Conservation (phyloP, 805 yeast species). For the Pichia cephalocereana region DNA sequence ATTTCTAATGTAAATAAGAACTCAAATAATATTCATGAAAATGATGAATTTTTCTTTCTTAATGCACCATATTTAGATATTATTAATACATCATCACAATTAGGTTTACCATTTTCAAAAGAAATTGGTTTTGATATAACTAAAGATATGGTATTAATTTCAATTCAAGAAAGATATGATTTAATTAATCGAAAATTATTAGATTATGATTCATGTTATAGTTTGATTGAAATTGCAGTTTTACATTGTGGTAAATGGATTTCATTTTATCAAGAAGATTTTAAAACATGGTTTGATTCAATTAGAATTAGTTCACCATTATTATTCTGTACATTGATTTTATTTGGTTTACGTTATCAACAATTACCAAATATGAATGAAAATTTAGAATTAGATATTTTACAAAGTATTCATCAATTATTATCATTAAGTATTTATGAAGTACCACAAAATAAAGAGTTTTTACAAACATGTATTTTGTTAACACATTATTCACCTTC, state of each 20-base stretch:
- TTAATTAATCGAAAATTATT: conserved; percentile 33
- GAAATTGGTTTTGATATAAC: conserved; percentile 18
- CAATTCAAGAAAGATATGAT: conserved; percentile 12
- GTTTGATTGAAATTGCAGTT: conserved; percentile 41
- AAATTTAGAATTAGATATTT: conserved; percentile 25
- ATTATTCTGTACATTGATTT: conserved; percentile 53
- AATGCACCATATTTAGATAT: conserved; percentile 14
- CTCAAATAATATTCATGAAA: conserved; percentile 2
- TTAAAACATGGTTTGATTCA: conserved; percentile 6
- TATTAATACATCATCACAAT: conserved; percentile 12
- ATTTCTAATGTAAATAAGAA: background rate
- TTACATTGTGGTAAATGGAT: conserved; percentile 64
- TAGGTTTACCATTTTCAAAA: conserved; percentile 19
- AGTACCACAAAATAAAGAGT: conserved; percentile 38
- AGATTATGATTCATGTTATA: conserved; percentile 33
- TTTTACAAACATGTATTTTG: conserved; percentile 54
- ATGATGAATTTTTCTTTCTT: conserved; percentile 9
- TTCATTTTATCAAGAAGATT: conserved; percentile 4
- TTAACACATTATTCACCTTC: conserved; percentile 53
- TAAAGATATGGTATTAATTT: conserved; percentile 1
- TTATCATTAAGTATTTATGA: conserved; percentile 34
- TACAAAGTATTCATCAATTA: conserved; percentile 38
- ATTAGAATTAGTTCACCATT: conserved; percentile 45
- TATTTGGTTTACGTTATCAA: conserved; percentile 44
- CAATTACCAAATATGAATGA: background rate